Percentiles rank a stretch among this genome's conserved stretches.
phyloP scores from a whole-genome alignment of 202 grass and related monocot species.

The Panicum virgatum region DNA sequence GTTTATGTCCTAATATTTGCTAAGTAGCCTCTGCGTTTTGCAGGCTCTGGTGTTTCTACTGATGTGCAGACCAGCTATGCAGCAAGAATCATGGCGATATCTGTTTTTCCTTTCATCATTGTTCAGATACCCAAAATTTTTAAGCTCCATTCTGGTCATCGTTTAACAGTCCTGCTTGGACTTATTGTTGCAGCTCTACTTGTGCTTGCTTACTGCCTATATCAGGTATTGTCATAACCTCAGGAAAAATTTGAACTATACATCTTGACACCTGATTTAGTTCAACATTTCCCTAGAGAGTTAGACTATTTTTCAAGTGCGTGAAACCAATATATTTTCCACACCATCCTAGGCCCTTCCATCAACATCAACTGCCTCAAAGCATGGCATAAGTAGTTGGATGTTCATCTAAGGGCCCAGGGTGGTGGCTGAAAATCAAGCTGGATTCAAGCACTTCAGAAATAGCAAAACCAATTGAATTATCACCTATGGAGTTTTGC shows the following conservation, averaged over 20 bases:
- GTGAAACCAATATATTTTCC: background rate
- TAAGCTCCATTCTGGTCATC: conserved; percentile 63
- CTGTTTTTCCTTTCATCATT: conserved; percentile 87
- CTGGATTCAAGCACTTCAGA: background rate
- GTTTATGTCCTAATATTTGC: conserved; percentile 10
- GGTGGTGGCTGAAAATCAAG: background rate
- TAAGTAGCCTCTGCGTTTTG: conserved; percentile 20
- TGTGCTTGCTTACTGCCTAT: conserved; percentile 78
- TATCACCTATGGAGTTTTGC: background rate
- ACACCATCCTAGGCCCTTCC: background rate
- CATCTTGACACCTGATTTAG: background rate
- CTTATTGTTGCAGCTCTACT: conserved; percentile 61
- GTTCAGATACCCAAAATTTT: conserved; percentile 81
- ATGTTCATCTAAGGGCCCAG: background rate
- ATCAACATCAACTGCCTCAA: background rate
- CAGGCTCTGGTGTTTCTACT: conserved; percentile 83
- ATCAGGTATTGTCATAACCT: conserved; percentile 70
- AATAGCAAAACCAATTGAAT: background rate
- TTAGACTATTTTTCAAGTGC: background rate
- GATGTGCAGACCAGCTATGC: conserved; percentile 82
- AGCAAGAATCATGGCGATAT: conserved; percentile 88
- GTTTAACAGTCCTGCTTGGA: conserved; percentile 61
- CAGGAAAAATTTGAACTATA: background rate
- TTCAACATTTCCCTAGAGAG: background rate
- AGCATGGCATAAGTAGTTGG: background rate